phyloP scores from a whole-genome alignment of 441 rosid genomes.

The Populus tomentosa region DNA sequence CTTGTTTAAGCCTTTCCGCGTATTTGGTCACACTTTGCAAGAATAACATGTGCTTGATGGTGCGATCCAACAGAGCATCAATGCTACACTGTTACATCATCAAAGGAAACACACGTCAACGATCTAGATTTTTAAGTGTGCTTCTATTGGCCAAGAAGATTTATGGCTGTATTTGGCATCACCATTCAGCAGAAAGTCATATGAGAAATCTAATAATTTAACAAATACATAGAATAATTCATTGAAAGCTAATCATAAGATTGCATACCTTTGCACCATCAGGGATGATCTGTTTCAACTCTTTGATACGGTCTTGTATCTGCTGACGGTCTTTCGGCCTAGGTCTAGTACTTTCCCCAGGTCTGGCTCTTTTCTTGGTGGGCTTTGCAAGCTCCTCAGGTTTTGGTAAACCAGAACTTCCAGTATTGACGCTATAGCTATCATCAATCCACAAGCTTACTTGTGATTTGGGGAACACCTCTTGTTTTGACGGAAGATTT shows the following conservation, averaged over 20 bases:
- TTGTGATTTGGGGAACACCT: slow-evolving; percentile 36
- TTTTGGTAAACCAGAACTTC: slow-evolving; percentile 28
- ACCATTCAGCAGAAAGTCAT: neutral
- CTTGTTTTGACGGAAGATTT: slow-evolving; percentile 24
- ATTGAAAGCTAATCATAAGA: slow-evolving; percentile 13
- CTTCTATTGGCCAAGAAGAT: neutral
- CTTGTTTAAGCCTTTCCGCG: slow-evolving; percentile 68
- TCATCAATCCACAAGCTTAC: slow-evolving; percentile 74
- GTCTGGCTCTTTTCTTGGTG: slow-evolving; percentile 63
- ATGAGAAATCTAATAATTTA: neutral
- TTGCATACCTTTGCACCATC: slow-evolving; percentile 72
- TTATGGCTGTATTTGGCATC: neutral
- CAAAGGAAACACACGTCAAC: slow-evolving; percentile 9
- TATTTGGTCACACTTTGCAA: slow-evolving; percentile 76
- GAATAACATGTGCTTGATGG: slow-evolving; percentile 83
- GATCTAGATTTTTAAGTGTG: neutral
- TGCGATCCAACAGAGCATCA: slow-evolving; percentile 73
- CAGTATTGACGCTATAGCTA: slow-evolving; percentile 56
- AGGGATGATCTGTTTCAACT: slow-evolving; percentile 82
- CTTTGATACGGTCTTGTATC: slow-evolving; percentile 90
- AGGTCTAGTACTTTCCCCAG: slow-evolving; percentile 79
- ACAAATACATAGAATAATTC: neutral
- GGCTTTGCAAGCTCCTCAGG: slow-evolving; percentile 51
- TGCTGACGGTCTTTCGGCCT: slow-evolving; percentile 98
- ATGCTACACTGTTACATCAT: slow-evolving; percentile 70